phyloP scores from a whole-genome alignment of 2,329 filamentous ascomycete species.

The Calonectria ilicicola region DNA sequence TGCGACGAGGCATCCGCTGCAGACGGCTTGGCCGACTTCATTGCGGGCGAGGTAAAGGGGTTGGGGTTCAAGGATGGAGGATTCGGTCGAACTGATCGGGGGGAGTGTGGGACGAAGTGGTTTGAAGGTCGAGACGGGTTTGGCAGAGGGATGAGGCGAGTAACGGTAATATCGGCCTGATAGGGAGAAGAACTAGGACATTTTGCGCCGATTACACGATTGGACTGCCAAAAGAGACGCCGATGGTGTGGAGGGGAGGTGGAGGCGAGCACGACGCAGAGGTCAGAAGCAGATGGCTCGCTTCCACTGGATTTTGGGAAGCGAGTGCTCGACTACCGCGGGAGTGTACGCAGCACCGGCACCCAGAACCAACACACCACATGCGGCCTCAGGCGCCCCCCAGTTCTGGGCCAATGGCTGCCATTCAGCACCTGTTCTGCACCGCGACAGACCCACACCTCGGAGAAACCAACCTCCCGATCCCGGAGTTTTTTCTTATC shows the following conservation, averaged over 20 bases:
- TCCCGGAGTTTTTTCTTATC: constrained; percentile 39
- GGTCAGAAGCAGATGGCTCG: constrained; percentile 34
- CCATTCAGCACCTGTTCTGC: background rate
- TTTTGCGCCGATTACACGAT: constrained; percentile 35
- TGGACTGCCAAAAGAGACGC: constrained; percentile 29
- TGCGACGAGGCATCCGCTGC: constrained; percentile 58
- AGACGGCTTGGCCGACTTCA: constrained; percentile 68
- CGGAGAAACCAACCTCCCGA: constrained; percentile 40
- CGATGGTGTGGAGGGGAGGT: constrained; percentile 33
- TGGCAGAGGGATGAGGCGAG: constrained; percentile 23
- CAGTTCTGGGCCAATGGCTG: constrained; percentile 19
- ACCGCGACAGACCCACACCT: constrained; percentile 21
- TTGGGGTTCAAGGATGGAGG: constrained; percentile 29
- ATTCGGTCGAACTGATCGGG: constrained; percentile 37
- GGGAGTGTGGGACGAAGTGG: constrained; percentile 36
- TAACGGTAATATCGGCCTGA: constrained; percentile 37
- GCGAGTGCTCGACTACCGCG: constrained; percentile 35
- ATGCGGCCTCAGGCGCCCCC: constrained; percentile 32
- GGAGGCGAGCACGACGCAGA: constrained; percentile 38
- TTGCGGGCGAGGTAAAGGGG: constrained; percentile 51
- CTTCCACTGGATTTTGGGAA: constrained; percentile 42
- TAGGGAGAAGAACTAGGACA: constrained; percentile 38
- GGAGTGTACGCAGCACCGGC: constrained; percentile 22
- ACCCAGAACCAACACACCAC: constrained; percentile 26
- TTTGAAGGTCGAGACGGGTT: constrained; percentile 27